Conservation (phyloP, 768 basidiomycete genomes). For the Lactarius sanguifluus region DNA sequence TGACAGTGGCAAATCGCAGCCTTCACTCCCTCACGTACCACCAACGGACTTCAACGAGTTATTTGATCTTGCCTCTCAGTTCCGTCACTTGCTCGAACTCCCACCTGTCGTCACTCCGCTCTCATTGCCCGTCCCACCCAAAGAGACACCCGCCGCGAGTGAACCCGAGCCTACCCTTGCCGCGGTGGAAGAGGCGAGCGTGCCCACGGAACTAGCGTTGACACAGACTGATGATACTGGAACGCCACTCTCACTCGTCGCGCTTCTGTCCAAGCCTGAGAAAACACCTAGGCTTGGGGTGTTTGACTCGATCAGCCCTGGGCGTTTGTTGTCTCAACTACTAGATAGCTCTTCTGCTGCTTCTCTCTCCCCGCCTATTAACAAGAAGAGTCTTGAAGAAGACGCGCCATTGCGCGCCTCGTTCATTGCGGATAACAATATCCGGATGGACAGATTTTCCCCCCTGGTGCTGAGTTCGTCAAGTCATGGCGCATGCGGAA, state of each 20-base stretch:
- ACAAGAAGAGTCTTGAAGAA: conserved; percentile 6
- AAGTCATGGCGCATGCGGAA: conserved; percentile 81
- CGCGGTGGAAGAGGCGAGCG: conserved; percentile 5
- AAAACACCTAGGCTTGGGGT: conserved; percentile 14
- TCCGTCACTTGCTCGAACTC: conserved; percentile 29
- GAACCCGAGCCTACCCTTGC: conserved; percentile 3
- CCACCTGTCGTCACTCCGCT: conserved; percentile 23
- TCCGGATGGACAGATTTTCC: conserved; percentile 74
- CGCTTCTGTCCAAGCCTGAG: conserved; percentile 24
- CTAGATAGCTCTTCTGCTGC: conserved; percentile 20
- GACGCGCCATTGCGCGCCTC: conserved; percentile 46
- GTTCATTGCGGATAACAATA: conserved; percentile 67
- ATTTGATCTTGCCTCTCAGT: conserved; percentile 30
- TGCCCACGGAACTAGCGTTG: conserved; percentile 23
- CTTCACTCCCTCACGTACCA: conserved; percentile 27
- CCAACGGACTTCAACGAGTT: conserved; percentile 30
- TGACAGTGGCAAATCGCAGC: conserved; percentile 2
- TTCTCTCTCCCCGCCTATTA: conserved; percentile 14
- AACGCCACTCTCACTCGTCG: conserved; percentile 21
- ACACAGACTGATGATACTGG: conserved; percentile 17
- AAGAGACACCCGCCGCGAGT: not conserved
- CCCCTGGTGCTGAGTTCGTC: conserved; percentile 82
- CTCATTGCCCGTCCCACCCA: not conserved
- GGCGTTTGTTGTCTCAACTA: conserved; percentile 24
- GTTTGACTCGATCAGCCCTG: conserved; percentile 22